Evolutionary conservation across 192 early-diverging fungal genomes (phyloP), one percentile per base, ranked within the genome.

Genomic region (Gaertneriomyces semiglobifer): DNA sequence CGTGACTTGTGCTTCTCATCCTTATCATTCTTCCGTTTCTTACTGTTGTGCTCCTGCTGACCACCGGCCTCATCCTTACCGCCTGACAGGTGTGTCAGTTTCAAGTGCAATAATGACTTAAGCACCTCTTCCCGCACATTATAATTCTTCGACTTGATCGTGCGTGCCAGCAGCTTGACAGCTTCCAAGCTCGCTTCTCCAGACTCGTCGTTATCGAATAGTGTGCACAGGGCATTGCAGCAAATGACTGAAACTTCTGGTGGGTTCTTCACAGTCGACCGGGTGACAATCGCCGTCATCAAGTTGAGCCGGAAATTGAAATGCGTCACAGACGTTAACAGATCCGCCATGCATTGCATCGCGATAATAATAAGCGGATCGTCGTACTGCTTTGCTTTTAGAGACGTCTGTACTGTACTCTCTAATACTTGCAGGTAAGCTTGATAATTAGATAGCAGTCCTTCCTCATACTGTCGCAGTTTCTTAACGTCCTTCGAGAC

Each of bases 241-340:
- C 89, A 91, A 6, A 90, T 79, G 51, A 83, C 79, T 2, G 89
- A 79, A 57, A 92, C 83, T 50, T 88, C 75, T 53, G 73, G 80
- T 66, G 64, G 88, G 74, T 64, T 84, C 78, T 57, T 78, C 45
- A 53, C 67, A 63, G 81, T 88, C 84, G 94, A 91, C 53, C 88
- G 86, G 14, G 82, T 78, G 6, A 97, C 86, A 38, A 97, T 71
- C 1, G 90, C 84, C 4, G 88, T 89, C 80, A 98, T 83, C 41
- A 98, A 71, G 66, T 98, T 93, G 48, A 88, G 73, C 50, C 95
- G 88, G 71, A 93, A 98, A 80, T 98, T 98, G 79, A 98, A 98
- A 73, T 97, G 95, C 14, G 96, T 87, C 11, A 89, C 83, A 14
- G 84, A 80, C 6, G 79, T 89, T 53, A 95, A 76, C 5, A 98